These are phyloP conservation scores for Nothopassalora personata DNA, from an alignment of 2,329 filamentous ascomycete genomes.

Conservation along the genomic window DNA sequence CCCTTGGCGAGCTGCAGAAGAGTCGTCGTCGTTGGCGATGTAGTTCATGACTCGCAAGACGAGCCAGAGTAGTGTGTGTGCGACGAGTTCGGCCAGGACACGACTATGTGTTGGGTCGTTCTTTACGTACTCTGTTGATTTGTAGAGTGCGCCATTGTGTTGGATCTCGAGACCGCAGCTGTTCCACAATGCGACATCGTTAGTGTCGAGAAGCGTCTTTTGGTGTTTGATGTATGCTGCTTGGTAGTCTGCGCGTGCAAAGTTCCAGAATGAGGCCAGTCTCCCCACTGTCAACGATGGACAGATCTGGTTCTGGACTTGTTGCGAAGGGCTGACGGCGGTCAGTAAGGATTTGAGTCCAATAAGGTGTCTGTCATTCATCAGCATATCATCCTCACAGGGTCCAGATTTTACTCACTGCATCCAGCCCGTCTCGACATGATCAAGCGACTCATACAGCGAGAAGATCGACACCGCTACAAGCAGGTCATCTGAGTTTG, in stretches of 20 bases:
- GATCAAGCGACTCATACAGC: slow-evolving; percentile 61
- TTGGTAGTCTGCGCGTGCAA: slow-evolving; percentile 47
- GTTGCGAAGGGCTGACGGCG: slow-evolving; percentile 31
- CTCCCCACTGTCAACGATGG: slow-evolving; percentile 50
- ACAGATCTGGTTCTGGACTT: slow-evolving; percentile 37
- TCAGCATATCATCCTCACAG: neutral
- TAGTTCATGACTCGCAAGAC: slow-evolving; percentile 61
- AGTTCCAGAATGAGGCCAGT: slow-evolving; percentile 61
- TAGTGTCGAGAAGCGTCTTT: slow-evolving; percentile 56
- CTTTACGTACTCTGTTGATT: slow-evolving; percentile 46
- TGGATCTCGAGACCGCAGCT: slow-evolving; percentile 57
- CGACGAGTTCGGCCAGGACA: slow-evolving; percentile 42
- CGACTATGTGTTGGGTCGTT: slow-evolving; percentile 44
- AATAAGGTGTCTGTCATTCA: slow-evolving; percentile 50
- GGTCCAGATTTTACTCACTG: slow-evolving; percentile 17
- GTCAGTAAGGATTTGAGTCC: slow-evolving; percentile 59
- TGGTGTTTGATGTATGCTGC: slow-evolving; percentile 52
- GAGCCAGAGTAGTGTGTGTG: slow-evolving; percentile 61
- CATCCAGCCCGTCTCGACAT: slow-evolving; percentile 55
- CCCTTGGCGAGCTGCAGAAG: slow-evolving; percentile 34
- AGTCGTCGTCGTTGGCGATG: slow-evolving; percentile 50
- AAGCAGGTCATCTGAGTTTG: slow-evolving; percentile 54
- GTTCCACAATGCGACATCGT: slow-evolving; percentile 57
- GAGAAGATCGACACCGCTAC: slow-evolving; percentile 62
- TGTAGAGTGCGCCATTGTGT: slow-evolving; percentile 43